Base-by-base conservation (phyloP, 78 protist genomes). In the Diacronema lutheri region DNA sequence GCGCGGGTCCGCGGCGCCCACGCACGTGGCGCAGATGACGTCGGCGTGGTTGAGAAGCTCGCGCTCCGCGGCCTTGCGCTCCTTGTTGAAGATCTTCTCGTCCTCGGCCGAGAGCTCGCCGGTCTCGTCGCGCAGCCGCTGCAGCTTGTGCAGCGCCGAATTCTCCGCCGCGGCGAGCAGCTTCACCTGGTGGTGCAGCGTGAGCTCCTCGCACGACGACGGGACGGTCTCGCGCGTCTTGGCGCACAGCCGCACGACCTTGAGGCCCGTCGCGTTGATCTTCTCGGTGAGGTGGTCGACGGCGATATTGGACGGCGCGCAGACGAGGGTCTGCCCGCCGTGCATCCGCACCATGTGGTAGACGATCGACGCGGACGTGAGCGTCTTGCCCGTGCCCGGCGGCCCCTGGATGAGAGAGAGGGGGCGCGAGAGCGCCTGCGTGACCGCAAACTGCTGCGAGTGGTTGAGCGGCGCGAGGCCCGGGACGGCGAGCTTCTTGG, bases 301-400 rank as follows among this genome's bases (percentile, higher is more conserved):
- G 20, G 99, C 99, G 7, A 98, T 97, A 84, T 99, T 99, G 20
- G 93, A 83, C 10, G 99, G 99, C 23, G 99, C 99, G 71, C 97
- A 93, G 58, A 98, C 99, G 31, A 97, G 91, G 50, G 96, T 97
- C 88, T 96, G 91, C 11, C 89, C 91, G 35, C 85, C 81, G 77
- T 38, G 81, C 62, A 81, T 85, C 79, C 87, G 71, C 0, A 87
- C 94, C 40, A 98, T 77, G 84, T 97, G 98, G 90, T 97, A 96
- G 35, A 99, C 98, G 57, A 99, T 84, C 23, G 98, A 86, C 0
- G 99, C 99, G 0, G 97, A 93, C 21, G 98, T 96, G 33, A 96
- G 97, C 11, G 99, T 99, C 89, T 99, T 99, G 33, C 99, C 99
- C 2, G 98, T 96, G 38, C 99, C 99, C 4, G 99, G 99, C 23